These are phyloP conservation scores for Salmacisia buchloeana DNA, from an alignment of 1,284 basidiomycete species.

Conservation along the genomic window DNA sequence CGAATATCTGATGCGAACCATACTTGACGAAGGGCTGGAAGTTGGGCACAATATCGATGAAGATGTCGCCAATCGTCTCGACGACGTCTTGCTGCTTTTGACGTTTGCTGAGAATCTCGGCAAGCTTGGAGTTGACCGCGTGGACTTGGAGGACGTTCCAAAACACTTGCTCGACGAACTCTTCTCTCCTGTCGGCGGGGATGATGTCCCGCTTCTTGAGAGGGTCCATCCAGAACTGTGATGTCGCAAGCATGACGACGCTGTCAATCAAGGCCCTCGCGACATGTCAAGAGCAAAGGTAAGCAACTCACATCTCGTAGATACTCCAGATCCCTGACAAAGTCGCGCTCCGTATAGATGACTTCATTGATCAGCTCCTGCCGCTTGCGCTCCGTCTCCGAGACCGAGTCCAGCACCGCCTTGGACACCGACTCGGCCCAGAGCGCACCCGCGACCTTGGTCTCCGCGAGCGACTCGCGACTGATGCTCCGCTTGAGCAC, in stretches of 20 bases:
- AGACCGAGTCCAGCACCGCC: slow-evolving; percentile 86
- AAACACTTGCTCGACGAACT: slow-evolving; percentile 90
- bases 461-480: slow-evolving; percentile 73
- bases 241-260: too few relatives aligned
- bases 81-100: slow-evolving; percentile 93
- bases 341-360: slow-evolving; percentile 96
- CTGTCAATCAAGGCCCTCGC: slow-evolving; percentile 17
- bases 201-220: slow-evolving; percentile 70
- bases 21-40: slow-evolving; percentile 90
- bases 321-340: slow-evolving; percentile 96
- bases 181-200: slow-evolving; percentile 67
- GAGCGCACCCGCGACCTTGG: slow-evolving; percentile 65
- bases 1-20: slow-evolving; percentile 93
- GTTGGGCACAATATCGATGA: slow-evolving; percentile 78
- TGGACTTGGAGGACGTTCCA: slow-evolving; percentile 97
- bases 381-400: slow-evolving; percentile 86
- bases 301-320: slow-evolving; percentile 71
- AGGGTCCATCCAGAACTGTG: slow-evolving; percentile 73
- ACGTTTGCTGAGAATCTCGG: slow-evolving; percentile 88
- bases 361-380: slow-evolving; percentile 99
- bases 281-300: not conserved
- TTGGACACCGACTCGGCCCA: slow-evolving; percentile 96
- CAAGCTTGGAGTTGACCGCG: slow-evolving; percentile 77
- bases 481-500: slow-evolving; percentile 70
- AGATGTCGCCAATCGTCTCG: slow-evolving; percentile 83